Evolutionary conservation across 805 yeast genomes (phyloP).

Genomic region (Candida chauliodis): DNA sequence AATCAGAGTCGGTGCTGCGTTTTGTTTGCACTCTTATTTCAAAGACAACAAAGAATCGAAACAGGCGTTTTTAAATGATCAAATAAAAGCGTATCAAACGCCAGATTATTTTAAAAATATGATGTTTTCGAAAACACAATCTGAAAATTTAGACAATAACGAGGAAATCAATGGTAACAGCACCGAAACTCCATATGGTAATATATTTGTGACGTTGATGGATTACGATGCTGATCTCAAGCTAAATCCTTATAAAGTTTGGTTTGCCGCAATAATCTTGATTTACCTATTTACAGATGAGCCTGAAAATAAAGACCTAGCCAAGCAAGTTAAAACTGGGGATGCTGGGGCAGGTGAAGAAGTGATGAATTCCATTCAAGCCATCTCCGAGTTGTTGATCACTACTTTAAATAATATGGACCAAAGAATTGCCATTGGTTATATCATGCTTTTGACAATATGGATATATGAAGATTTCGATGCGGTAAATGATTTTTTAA

Average conservation of each 20-base stretch:
- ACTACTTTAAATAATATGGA: constrained; percentile 60
- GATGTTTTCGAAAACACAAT: constrained; percentile 5
- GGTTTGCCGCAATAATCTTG: constrained; percentile 75
- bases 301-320: constrained; percentile 44
- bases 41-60: constrained; percentile 61
- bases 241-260: constrained; percentile 80
- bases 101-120: constrained; percentile 22
- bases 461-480: constrained; percentile 77
- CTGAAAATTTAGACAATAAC: too few relatives aligned
- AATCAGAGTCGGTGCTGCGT: constrained; percentile 68
- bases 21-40: constrained; percentile 66
- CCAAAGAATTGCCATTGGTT: constrained; percentile 74
- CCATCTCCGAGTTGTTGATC: constrained; percentile 70
- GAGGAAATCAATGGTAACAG: constrained; percentile 3
- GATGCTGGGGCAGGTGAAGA: constrained; percentile 64
- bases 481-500: constrained; percentile 73
- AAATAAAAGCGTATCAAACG: constrained; percentile 41
- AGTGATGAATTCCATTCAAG: constrained; percentile 64
- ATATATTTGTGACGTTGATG: constrained; percentile 65
- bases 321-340: constrained; percentile 54
- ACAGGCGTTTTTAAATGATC: constrained; percentile 61
- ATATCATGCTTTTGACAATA: constrained; percentile 64
- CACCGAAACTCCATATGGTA: constrained; percentile 39
- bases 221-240: constrained; percentile 64
- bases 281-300: constrained; percentile 56